phyloP scores from a whole-genome alignment of 2,329 filamentous ascomycete genomes.

The Calonectria montana region DNA sequence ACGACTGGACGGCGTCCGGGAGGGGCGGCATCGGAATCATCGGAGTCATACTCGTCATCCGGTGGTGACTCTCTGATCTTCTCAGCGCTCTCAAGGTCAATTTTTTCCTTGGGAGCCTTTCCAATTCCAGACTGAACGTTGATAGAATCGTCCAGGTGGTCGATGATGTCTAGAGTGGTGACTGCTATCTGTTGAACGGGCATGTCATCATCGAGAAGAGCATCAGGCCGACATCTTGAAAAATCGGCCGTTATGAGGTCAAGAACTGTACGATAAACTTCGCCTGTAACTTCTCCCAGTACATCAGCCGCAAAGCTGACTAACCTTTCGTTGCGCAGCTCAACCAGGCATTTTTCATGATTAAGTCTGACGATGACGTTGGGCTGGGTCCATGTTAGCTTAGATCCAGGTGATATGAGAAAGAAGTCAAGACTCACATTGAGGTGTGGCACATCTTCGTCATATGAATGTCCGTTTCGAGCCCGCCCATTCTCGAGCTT shows the following conservation, averaged over 20 bases:
- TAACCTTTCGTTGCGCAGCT: slow-evolving; percentile 82
- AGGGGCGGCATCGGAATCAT: slow-evolving; percentile 48
- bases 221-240: slow-evolving; percentile 73
- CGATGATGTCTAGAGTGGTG: slow-evolving; percentile 68
- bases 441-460: slow-evolving; percentile 58
- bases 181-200: slow-evolving; percentile 50
- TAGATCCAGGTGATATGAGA: neutral
- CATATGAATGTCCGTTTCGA: slow-evolving; percentile 39
- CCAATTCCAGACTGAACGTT: slow-evolving; percentile 70
- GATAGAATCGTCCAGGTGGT: slow-evolving; percentile 62
- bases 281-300: slow-evolving; percentile 78
- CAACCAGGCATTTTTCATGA: slow-evolving; percentile 84
- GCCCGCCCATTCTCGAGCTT: slow-evolving; percentile 63
- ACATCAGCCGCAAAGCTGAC: slow-evolving; percentile 77
- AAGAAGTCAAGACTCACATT: slow-evolving; percentile 59
- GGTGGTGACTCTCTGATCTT: slow-evolving; percentile 56
- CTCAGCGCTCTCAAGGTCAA: slow-evolving; percentile 60
- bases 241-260: slow-evolving; percentile 76
- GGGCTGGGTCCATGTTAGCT: slow-evolving; percentile 61
- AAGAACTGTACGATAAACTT: slow-evolving; percentile 82
- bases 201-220: slow-evolving; percentile 50
- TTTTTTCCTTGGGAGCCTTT: slow-evolving; percentile 60
- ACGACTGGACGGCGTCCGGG: slow-evolving; percentile 25
- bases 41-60: slow-evolving; percentile 49
- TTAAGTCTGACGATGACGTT: slow-evolving; percentile 83